Percentiles rank a stretch among this genome's conserved stretches.
phyloP scores from a whole-genome alignment of 805 yeast species.

The Cyberlindnera euphorbiiphila region DNA sequence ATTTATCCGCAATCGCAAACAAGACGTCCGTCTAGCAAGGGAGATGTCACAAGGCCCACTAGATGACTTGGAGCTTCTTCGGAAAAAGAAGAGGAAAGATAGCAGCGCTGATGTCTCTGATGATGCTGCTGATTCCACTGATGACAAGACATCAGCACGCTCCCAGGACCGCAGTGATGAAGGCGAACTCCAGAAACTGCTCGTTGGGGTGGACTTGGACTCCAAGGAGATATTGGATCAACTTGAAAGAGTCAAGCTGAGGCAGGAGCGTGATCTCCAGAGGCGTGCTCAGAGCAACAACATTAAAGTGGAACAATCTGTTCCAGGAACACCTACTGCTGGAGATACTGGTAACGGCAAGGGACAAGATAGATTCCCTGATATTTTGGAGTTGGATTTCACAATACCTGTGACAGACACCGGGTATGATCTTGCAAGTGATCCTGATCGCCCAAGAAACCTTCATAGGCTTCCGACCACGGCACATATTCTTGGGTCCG shows the following conservation, averaged over 20 bases:
- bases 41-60: conserved; percentile 3
- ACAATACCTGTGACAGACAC: conserved; percentile 5
- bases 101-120: too few relatives aligned
- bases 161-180: conserved; percentile 22
- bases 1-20: conserved; percentile 55
- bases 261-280: conserved; percentile 21
- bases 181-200: conserved; percentile 16
- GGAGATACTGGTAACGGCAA: too few relatives aligned
- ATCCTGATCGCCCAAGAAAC: conserved; percentile 50
- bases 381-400: conserved; percentile 1
- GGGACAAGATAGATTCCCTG: too few relatives aligned
- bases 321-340: conserved; percentile 1
- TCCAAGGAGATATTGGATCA: conserved; percentile 28
- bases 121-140: too few relatives aligned
- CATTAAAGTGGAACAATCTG: conserved; percentile 9
- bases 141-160: conserved; percentile 16
- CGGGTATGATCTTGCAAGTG: conserved; percentile 23
- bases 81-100: not conserved
- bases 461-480: conserved; percentile 58
- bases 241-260: conserved; percentile 27
- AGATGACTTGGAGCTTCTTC: conserved; percentile 4
- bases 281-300: conserved; percentile 20
- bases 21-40: conserved; percentile 33
- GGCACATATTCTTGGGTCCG: conserved; percentile 43
- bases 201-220: conserved; percentile 21